Evolutionary conservation across 1,139 yeast species (phyloP), one percentile per base, ranked within the genome.

Genomic region (Eremothecium coryli): DNA sequence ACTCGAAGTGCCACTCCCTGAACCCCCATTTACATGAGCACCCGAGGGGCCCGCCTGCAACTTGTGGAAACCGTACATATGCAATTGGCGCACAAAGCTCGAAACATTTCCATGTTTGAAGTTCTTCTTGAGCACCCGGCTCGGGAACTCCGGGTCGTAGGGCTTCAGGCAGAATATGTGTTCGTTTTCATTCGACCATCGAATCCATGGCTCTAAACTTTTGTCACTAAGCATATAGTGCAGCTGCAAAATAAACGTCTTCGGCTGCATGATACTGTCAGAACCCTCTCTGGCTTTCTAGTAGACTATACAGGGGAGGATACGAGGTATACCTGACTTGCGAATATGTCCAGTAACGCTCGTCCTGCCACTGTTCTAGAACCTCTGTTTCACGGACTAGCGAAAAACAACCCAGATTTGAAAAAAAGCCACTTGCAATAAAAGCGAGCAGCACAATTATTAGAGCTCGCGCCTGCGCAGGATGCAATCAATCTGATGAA

Each of bases 71-170:
- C 85, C 90, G 52, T 80, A 80, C 84, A 80, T 80, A 57, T 80
- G 81, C 39, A 80, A 53, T 49, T 80, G 90, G 37, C 90, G 68
- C 18, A 80, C 82, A 55, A 80, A 80, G n/a, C 82, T 74, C 1
- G 88, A 82, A 34, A 79, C 78, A 50, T 80, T 80, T 26, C 84
- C 77, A 60, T 82, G 93, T 54, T 82, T 82, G 60, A 82, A 82
- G 56, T 77, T 80, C 42, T 67, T 71, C 32, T 81, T 70, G 42
- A 80, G 60, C 6, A 75, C 81, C 44, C 70, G 70, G 17, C 74
- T 71, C 42, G 68, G 66, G 37, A 80, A 71, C 42, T 79, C 76
- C 37, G 75, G 76, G 45, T 76, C 80, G 29, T 73, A 72, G 2
- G 90, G 88, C 39, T 67, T 65, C 18, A 80, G 60, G 1, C 80